Base-by-base conservation (phyloP, 208 protist species). In the Wallacemonas sp. region DNA sequence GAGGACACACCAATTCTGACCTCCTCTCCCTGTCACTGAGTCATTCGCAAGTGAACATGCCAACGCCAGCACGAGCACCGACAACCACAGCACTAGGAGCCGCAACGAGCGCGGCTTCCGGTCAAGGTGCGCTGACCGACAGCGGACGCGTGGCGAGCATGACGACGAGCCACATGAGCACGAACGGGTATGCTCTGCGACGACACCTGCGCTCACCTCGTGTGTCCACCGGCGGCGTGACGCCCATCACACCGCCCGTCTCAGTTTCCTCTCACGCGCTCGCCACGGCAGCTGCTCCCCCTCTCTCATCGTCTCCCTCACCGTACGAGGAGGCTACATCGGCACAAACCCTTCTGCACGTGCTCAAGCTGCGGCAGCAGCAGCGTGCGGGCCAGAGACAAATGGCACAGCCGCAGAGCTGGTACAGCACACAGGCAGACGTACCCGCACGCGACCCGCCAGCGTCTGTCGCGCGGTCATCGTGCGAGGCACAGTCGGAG, bases 261-360 rank as follows among this genome's bases (percentile, higher is more conserved):
- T n/a, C n/a, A n/a, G n/a, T n/a, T n/a, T n/a, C n/a, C n/a, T n/a
- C n/a, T n/a, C n/a, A n/a, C n/a, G n/a, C n/a, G n/a, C n/a, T n/a
- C n/a, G n/a, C n/a, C n/a, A n/a, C n/a, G n/a, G n/a, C n/a, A n/a
- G n/a, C n/a, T n/a, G n/a, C n/a, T n/a, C n/a, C n/a, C n/a, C n/a
- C n/a, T n/a, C n/a, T n/a, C n/a, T n/a, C n/a, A n/a, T n/a, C n/a
- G n/a, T n/a, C n/a, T n/a, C n/a, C n/a, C 28, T 58, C 51, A 5
- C 51, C 51, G 30, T 58, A 58, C 51, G 51, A 58, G 51, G 5
- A 58, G n/a, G 51, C 28, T 6, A 58, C 51, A 6, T 58, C 51
- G 15, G 51, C 51, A 14, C 51, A 58, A 31, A 58, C 30, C 6
- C 51, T 58, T 21, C 51, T 58, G n/a, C 26, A 8, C 11, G 51